These are phyloP conservation scores for Xerocomus brunneocitrinus DNA, from an alignment of 768 basidiomycete species.

Conservation along the genomic window DNA sequence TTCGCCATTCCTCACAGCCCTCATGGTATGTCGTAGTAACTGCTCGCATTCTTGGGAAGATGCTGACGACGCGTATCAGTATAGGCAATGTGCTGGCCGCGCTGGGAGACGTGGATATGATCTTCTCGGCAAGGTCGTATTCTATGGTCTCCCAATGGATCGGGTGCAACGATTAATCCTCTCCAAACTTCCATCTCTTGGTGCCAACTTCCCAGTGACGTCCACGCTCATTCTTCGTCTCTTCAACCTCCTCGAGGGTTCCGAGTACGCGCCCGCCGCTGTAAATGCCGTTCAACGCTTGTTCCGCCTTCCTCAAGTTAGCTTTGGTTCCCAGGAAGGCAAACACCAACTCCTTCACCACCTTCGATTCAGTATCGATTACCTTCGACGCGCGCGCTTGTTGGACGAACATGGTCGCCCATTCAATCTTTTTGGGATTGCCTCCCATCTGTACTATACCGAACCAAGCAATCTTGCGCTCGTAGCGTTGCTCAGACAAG, in stretches of 20 bases:
- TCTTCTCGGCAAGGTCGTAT: slow-evolving; percentile 64
- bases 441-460: slow-evolving; percentile 55
- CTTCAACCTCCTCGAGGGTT: slow-evolving; percentile 62
- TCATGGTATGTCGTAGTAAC: slow-evolving; percentile 43
- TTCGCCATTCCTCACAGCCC: slow-evolving; percentile 55
- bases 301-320: slow-evolving; percentile 54
- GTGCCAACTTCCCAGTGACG: slow-evolving; percentile 62
- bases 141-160: slow-evolving; percentile 63
- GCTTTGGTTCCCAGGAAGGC: slow-evolving; percentile 51
- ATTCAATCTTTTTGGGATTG: slow-evolving; percentile 51
- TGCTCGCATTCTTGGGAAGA: not conserved
- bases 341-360: slow-evolving; percentile 59
- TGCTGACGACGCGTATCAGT: slow-evolving; percentile 34
- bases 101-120: slow-evolving; percentile 72
- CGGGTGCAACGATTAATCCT: slow-evolving; percentile 60
- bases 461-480: slow-evolving; percentile 71
- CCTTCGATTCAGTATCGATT: slow-evolving; percentile 67
- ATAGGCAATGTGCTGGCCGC: slow-evolving; percentile 70
- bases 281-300: slow-evolving; percentile 48
- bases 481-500: slow-evolving; percentile 51
- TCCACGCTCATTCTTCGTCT: slow-evolving; percentile 62
- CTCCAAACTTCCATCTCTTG: slow-evolving; percentile 58
- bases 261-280: slow-evolving; percentile 45
- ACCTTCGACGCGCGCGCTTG: slow-evolving; percentile 54
- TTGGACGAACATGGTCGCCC: slow-evolving; percentile 52